These are phyloP conservation scores for Ruellia speciosa DNA, from an alignment of 305 asterid genomes.

Conservation along the genomic window DNA sequence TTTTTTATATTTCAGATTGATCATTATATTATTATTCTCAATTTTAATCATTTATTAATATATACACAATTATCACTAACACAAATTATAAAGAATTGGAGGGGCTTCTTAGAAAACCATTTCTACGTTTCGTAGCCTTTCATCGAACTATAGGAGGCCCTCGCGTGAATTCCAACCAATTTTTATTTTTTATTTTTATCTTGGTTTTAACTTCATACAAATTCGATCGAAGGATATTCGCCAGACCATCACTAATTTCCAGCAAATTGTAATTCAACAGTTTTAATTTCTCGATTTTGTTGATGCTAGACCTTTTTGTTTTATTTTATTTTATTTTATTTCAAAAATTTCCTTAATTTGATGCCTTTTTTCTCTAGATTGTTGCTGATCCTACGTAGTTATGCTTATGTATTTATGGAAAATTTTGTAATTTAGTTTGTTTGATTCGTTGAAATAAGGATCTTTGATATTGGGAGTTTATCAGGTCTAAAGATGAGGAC, in stretches of 20 bases:
- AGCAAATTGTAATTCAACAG: constrained; percentile 25
- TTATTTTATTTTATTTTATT: background rate
- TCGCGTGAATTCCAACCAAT: constrained; percentile 5
- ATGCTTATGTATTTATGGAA: background rate
- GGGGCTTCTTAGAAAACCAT: background rate
- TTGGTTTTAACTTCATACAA: constrained; percentile 9
- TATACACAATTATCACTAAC: too few species aligned
- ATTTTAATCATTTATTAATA: too few species aligned
- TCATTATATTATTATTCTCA: too few species aligned
- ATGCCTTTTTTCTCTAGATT: constrained; percentile 1
- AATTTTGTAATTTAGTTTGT: background rate
- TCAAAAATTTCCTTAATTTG: constrained; percentile 9
- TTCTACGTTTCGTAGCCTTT: constrained; percentile 10
- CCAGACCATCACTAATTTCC: constrained; percentile 16
- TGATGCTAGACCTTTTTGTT: background rate
- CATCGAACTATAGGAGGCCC: constrained; percentile 18
- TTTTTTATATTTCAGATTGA: too few species aligned
- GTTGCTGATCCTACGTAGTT: background rate
- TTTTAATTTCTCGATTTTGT: constrained; percentile 6
- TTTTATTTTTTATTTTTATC: background rate
- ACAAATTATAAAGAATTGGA: too few species aligned
- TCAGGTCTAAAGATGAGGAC: constrained; percentile 11
- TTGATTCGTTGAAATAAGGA: constrained; percentile 9
- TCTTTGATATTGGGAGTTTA: constrained; percentile 9
- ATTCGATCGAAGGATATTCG: constrained; percentile 22